phyloP scores from a whole-genome alignment of 192 early-diverging fungal species.

The Rhizophagus sp. region DNA sequence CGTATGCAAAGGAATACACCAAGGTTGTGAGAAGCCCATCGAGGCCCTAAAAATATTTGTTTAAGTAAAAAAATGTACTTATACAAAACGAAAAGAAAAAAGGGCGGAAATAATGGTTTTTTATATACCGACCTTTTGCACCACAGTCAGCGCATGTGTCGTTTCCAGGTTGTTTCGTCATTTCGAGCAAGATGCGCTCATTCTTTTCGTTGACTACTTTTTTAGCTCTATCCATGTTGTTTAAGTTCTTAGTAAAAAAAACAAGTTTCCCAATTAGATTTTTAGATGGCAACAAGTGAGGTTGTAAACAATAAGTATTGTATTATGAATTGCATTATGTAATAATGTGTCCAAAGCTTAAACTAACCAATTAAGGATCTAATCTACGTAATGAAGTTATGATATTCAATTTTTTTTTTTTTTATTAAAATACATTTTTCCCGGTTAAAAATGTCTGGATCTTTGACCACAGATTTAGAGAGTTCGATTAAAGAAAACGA shows the following conservation, averaged over 20 bases:
- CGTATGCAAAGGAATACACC: constrained; percentile 94
- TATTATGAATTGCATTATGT: background rate
- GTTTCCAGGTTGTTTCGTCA: constrained; percentile 71
- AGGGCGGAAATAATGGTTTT: background rate
- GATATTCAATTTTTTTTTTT: no score
- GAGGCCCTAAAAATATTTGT: constrained; percentile 61
- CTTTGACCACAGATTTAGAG: background rate
- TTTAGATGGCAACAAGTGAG: background rate
- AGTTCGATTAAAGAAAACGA: constrained; percentile 13
- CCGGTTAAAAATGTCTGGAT: background rate
- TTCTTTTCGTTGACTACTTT: constrained; percentile 70
- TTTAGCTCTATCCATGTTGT: constrained; percentile 49
- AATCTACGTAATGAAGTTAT: no score
- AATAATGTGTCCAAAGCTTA: background rate
- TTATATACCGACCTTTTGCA: constrained; percentile 55
- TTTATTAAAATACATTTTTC: no score
- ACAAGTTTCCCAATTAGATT: no score
- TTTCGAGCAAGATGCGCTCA: constrained; percentile 64
- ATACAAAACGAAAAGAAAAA: background rate
- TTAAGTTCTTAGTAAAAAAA: background rate
- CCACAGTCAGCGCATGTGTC: constrained; percentile 76
- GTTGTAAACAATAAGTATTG: background rate
- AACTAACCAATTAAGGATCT: no score
- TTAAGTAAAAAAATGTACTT: background rate
- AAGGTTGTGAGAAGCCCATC: constrained; percentile 88